Conservation (phyloP, 495 filamentous ascomycete species). For the Rusavskia elegans region DNA sequence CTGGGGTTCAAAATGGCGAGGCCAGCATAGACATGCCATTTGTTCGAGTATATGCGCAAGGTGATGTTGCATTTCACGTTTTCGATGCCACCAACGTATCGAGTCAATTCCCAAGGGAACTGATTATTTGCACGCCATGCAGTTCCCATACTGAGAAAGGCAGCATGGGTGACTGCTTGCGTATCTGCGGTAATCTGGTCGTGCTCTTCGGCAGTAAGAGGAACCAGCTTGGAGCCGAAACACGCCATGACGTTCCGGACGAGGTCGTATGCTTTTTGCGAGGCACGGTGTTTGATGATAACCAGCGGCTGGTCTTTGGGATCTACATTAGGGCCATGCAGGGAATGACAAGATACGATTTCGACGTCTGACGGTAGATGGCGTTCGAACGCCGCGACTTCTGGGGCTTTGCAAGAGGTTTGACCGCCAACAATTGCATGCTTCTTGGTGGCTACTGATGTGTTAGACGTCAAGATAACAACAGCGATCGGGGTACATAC, state of each 20-base stretch:
- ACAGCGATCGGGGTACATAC: constrained; percentile 38
- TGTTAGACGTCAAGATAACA: constrained; percentile 7
- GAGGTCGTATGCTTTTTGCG: constrained; percentile 55
- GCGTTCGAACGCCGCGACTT: constrained; percentile 83
- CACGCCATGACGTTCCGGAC: constrained; percentile 69
- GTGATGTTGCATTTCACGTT: constrained; percentile 99
- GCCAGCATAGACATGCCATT: constrained; percentile 98
- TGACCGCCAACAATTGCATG: constrained; percentile 92
- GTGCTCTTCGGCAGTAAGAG: constrained; percentile 71
- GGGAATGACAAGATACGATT: constrained; percentile 91
- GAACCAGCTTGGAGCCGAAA: constrained; percentile 66
- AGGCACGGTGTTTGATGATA: constrained; percentile 81
- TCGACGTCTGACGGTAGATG: constrained; percentile 79
- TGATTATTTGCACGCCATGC: constrained; percentile 87
- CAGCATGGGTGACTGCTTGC: constrained; percentile 93
- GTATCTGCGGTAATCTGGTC: constrained; percentile 97
- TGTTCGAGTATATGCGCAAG: constrained; percentile 90
- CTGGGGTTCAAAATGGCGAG: constrained; percentile 91
- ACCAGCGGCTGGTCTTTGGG: constrained; percentile 76
- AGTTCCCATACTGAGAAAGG: constrained; percentile 92
- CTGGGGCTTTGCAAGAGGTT: constrained; percentile 95
- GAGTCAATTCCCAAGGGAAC: constrained; percentile 87
- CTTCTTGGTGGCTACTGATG: constrained; percentile 64
- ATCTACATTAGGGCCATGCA: constrained; percentile 87
- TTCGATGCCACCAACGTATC: constrained; percentile 92